These are phyloP conservation scores for Fusarium xylarioides DNA, from an alignment of 2,329 filamentous ascomycete species.

Conservation along the genomic window DNA sequence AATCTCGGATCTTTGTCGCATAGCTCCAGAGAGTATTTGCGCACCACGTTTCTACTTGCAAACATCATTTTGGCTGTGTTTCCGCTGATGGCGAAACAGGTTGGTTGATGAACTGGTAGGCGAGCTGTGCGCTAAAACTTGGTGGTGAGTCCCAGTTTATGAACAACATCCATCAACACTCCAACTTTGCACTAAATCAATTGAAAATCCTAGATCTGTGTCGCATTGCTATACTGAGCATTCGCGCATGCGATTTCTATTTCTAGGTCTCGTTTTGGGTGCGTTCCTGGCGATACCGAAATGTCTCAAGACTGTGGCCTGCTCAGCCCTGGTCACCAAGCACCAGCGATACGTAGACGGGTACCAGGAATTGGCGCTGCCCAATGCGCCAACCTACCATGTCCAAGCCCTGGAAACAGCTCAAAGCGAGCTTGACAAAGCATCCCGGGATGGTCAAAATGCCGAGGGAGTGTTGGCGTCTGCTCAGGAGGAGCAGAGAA, in stretches of 20 bases:
- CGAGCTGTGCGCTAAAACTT: fast-evolving
- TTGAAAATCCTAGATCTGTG: fast-evolving
- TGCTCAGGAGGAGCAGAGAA: not conserved
- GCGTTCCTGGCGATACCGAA: not conserved
- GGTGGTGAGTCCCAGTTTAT: fast-evolving
- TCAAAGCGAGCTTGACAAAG: not conserved
- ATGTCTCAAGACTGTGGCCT: not conserved
- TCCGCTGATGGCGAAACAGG: fast-evolving
- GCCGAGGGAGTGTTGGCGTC: not conserved
- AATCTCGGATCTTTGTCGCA: not conserved
- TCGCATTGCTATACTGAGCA: not conserved
- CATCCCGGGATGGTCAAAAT: not conserved
- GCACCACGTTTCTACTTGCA: fast-evolving
- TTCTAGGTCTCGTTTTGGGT: not conserved
- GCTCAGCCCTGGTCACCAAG: not conserved
- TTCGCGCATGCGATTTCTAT: not conserved
- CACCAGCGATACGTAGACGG: not conserved
- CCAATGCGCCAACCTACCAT: not conserved
- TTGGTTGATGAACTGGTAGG: fast-evolving
- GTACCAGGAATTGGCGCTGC: not conserved
- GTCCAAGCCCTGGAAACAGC: not conserved
- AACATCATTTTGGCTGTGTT: not conserved
- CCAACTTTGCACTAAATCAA: not conserved
- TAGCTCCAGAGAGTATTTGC: fast-evolving
- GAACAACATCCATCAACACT: not conserved